Percentiles rank a stretch among this genome's conserved stretches.
Evolutionary conservation across 2,329 filamentous ascomycete genomes (phyloP).

Genomic region (Trichoderma pleuroti): DNA sequence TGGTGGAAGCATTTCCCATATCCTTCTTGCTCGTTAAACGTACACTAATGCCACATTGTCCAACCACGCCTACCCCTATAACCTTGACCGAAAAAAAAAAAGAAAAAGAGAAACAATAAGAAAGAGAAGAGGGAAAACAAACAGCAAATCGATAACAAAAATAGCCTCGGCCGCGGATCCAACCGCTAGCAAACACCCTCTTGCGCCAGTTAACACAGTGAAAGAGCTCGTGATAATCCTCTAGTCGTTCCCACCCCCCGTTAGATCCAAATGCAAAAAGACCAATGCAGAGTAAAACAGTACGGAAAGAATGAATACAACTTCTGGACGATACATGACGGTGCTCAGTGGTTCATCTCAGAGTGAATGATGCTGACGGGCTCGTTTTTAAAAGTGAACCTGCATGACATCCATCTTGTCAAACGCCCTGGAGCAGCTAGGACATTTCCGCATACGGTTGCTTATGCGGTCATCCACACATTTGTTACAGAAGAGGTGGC

Average conservation of each 20-base stretch:
- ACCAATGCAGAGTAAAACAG: neutral
- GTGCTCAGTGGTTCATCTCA: neutral
- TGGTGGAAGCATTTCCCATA: conserved; percentile 20
- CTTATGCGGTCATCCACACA: conserved; percentile 87
- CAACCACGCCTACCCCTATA: conserved; percentile 22
- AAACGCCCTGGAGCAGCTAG: conserved; percentile 88
- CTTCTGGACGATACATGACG: neutral
- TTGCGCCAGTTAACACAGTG: conserved; percentile 5
- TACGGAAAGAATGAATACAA: neutral
- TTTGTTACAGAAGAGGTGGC: conserved; percentile 86
- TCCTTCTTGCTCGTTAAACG: conserved; percentile 22
- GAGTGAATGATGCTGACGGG: neutral
- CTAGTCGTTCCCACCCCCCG: conserved; percentile 3
- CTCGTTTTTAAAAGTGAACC: conserved; percentile 46
- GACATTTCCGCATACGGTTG: conserved; percentile 91
- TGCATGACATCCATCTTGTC: conserved; percentile 87
- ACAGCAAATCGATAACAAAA: neutral
- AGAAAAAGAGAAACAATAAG: neutral
- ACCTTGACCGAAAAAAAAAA: neutral
- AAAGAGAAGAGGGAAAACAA: neutral
- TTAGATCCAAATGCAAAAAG: neutral
- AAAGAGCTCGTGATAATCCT: conserved; percentile 13
- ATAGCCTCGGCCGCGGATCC: conserved; percentile 2
- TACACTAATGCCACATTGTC: conserved; percentile 22
- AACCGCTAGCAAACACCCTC: neutral